These are phyloP conservation scores for Wickerhamomyces subpelliculosus DNA, from an alignment of 805 yeast genomes.

Conservation along the genomic window DNA sequence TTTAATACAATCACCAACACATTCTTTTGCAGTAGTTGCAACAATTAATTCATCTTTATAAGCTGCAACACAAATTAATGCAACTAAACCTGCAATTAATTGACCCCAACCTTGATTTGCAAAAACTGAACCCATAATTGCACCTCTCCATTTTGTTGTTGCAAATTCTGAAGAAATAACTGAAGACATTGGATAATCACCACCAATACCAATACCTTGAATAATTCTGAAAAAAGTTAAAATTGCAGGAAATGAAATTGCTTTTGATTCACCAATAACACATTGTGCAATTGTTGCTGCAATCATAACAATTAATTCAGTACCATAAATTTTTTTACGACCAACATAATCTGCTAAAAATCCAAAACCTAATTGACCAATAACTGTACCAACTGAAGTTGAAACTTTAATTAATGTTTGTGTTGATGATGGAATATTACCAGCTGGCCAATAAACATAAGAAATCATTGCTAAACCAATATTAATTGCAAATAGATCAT, in stretches of 20 bases:
- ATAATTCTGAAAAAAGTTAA: conserved; percentile 73
- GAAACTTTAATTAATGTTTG: conserved; percentile 75
- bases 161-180: conserved; percentile 89
- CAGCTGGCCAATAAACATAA: conserved; percentile 69
- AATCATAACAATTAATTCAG: conserved; percentile 80
- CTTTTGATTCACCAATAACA: conserved; percentile 63
- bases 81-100: conserved; percentile 78
- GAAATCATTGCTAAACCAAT: conserved; percentile 74
- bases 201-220: conserved; percentile 96
- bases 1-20: conserved; percentile 59
- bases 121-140: conserved; percentile 93
- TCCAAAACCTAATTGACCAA: conserved; percentile 87
- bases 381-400: conserved; percentile 89
- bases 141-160: conserved; percentile 97
- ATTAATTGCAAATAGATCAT: conserved; percentile 87
- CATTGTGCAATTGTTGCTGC: conserved; percentile 74
- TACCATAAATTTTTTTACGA: conserved; percentile 82
- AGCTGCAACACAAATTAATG: conserved; percentile 68
- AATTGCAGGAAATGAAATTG: conserved; percentile 65
- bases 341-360: conserved; percentile 74
- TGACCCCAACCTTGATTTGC: conserved; percentile 98
- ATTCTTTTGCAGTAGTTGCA: conserved; percentile 50
- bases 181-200: conserved; percentile 93
- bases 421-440: conserved; percentile 61
- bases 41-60: conserved; percentile 55